These are phyloP conservation scores for Cubamyces sp. DNA, from an alignment of 768 basidiomycete species.

Conservation along the genomic window DNA sequence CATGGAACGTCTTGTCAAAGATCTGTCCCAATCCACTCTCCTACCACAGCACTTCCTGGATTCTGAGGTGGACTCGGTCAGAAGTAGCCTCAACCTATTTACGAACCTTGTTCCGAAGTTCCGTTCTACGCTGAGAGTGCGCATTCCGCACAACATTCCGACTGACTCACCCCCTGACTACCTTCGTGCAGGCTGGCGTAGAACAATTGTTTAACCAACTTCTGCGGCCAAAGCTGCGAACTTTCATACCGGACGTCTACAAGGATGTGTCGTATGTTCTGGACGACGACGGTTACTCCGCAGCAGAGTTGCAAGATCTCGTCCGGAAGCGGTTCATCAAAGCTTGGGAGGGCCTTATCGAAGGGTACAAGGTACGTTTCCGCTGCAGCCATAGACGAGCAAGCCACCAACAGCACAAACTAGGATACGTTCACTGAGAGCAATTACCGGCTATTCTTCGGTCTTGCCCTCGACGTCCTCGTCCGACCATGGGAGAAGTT, in stretches of 20 bases:
- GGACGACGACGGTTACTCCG: slow-evolving; percentile 85
- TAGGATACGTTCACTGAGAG: slow-evolving; percentile 87
- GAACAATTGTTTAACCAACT: slow-evolving; percentile 97
- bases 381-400: too few relatives aligned
- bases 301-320: slow-evolving; percentile 83
- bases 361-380: slow-evolving; percentile 78
- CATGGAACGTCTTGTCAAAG: slow-evolving; percentile 78
- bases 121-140: slow-evolving; percentile 72
- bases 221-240: slow-evolving; percentile 83
- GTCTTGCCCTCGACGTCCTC: slow-evolving; percentile 81
- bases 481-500: slow-evolving; percentile 97
- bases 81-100: slow-evolving; percentile 52
- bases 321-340: slow-evolving; percentile 90
- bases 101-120: slow-evolving; percentile 64
- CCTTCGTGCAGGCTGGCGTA: slow-evolving; percentile 64
- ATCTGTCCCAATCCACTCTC: slow-evolving; percentile 55
- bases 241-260: slow-evolving; percentile 84
- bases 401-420: neutral
- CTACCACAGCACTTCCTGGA: slow-evolving; percentile 73
- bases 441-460: slow-evolving; percentile 88
- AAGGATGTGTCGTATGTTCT: slow-evolving; percentile 87
- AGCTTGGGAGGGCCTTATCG: slow-evolving; percentile 83
- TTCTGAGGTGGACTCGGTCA: slow-evolving; percentile 55
- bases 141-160: slow-evolving; percentile 15
- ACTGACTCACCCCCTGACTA: neutral